Evolutionary conservation across 1,284 basidiomycete species (phyloP), one percentile per base, ranked within the genome.

Genomic region (Trametes polyzona): DNA sequence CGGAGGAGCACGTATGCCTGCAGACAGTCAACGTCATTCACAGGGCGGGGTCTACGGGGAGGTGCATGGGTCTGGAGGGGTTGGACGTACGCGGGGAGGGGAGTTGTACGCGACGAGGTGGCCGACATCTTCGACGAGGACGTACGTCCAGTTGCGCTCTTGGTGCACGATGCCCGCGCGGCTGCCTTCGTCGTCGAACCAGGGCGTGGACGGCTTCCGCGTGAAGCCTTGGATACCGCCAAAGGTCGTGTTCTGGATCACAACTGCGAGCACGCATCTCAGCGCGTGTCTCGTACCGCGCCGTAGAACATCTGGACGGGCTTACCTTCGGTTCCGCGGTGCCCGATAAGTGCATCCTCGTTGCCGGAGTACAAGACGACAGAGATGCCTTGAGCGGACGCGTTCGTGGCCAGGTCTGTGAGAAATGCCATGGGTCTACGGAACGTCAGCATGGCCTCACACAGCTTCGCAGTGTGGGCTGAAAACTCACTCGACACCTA

Each of bases 151-250:
- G 52, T 68, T 67, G 23, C 70, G 67, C 47, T 73, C 71, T 46
- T 73, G 71, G 59, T 72, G 71, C 21, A 72, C 66, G 19, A 71
- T 65, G 3, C 71, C 71, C 3, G 64, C 67, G 23, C 67, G 61
- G 8, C 54, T 49, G 11, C 70, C 69, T 11, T 58, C 36, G 35
- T 71, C 68, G 37, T 69, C 66, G 27, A 57, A 61, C 69, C 70
- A 89, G 0, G 83, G 80, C 1, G 87, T 89, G 2, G 82, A 78
- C 0, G 87, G 87, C 58, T 79, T 78, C 40, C 79, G 76, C 3
- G 83, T 82, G 65, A 88, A 89, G 3, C 87, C 87, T 68, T 83
- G 86, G 37, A 83, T 83, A 3, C 84, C 86, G 33, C 87, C 85
- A 59, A 88, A 72, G 6, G 71, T 72, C 1, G 67, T 73, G 52